phyloP scores from a whole-genome alignment of 2,329 filamentous ascomycete genomes.

The Xylaria hypoxylon region DNA sequence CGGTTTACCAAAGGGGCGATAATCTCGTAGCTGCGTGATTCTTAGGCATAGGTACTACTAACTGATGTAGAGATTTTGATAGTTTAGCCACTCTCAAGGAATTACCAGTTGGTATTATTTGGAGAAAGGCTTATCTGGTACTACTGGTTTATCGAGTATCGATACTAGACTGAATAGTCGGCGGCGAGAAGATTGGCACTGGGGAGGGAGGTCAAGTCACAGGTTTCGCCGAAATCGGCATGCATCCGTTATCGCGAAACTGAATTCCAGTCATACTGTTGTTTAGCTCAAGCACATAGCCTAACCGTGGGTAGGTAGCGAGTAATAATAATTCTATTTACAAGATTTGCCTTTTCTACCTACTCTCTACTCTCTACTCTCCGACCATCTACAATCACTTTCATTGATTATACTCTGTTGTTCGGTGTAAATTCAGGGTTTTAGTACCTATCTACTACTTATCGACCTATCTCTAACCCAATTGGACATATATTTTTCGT shows the following conservation, averaged over 20 bases:
- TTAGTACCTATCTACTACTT: too few relatives aligned
- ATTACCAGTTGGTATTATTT: conserved; percentile 16
- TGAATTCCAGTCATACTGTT: conserved; percentile 32
- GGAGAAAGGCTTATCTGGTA: conserved; percentile 26
- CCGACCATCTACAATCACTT: background rate
- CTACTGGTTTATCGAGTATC: background rate
- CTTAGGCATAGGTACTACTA: background rate
- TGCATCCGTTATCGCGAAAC: conserved; percentile 32
- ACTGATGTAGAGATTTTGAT: conserved; percentile 1
- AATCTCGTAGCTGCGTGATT: background rate
- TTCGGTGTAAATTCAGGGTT: too few relatives aligned
- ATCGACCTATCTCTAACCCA: background rate
- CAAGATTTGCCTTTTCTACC: background rate
- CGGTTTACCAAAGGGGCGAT: background rate
- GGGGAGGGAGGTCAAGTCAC: conserved; percentile 29
- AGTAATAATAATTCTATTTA: conserved; percentile 13
- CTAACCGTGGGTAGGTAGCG: too few relatives aligned
- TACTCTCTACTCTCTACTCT: background rate
- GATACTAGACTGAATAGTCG: background rate
- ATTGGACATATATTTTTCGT: conserved; percentile 1
- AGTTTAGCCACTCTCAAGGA: background rate
- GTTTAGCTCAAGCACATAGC: background rate
- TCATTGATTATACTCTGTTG: background rate
- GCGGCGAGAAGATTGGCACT: background rate
- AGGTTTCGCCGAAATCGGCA: conserved; percentile 39